Base-by-base conservation (phyloP, 1,284 basidiomycete species). In the Cryptococcus depauperatus region DNA sequence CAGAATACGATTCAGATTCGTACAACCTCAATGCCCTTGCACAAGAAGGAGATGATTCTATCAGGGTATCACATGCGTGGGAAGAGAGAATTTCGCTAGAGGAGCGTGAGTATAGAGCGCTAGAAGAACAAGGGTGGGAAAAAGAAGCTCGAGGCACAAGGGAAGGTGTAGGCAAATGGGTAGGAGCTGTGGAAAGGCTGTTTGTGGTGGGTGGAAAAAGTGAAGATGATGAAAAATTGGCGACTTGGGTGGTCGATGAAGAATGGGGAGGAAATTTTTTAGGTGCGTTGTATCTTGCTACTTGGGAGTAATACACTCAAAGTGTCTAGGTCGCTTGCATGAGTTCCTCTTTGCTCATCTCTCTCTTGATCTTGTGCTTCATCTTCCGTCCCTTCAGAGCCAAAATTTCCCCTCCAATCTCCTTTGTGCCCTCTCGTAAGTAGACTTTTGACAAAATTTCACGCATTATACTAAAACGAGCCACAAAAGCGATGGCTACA, bases 201-300 rank as follows among this genome's bases (percentile, higher is more conserved):
- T 66, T 69, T 33, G 50, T 53, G 16, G 52, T 51, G 1, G 38
- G 41, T n/a, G 38, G 25, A 21, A 35, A 40, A 19, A 38, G 28
- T 4, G 30, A 38, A 29, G 44, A 38, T 39, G 37, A 21, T 22
- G 55, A 41, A 38, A 40, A 43, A 40, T 58, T 56, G 26, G 11
- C 14, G 29, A n/a, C 29, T 16, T 8, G 45, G 37, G 5, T 64
- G 64, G 64, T 51, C 52, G 10, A 48, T 2, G 74, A 71, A 56
- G 74, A 75, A 10, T 89, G 85, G 84, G 80, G 82, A 14, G 84
- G 77, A 2, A 74, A 84, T 26, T 80, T 85, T 64, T 74, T 88
- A 9, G 57, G 61, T 68, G 34, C 52, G 63, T 41, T 29, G 14
- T 1, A 26, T 28, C 10, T 19, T 28, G n/a, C n/a, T 14, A 3